Evolutionary conservation across 768 basidiomycete genomes (phyloP).

Genomic region (Kwoniella sp.): DNA sequence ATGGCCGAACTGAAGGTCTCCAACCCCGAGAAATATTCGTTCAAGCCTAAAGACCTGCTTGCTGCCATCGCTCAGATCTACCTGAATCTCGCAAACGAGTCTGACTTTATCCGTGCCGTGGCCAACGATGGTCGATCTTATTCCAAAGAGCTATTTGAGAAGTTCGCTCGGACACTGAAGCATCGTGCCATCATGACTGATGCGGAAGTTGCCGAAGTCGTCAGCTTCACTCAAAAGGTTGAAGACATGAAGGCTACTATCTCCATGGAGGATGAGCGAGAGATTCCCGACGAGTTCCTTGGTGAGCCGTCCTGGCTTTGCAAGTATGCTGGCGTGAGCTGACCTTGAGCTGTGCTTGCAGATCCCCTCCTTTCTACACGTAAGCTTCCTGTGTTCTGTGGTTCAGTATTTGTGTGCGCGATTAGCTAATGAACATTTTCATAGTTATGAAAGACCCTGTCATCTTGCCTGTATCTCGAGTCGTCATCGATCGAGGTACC

Average conservation of each 20-base stretch:
- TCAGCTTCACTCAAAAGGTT: conserved; percentile 73
- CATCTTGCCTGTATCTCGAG: conserved; percentile 75
- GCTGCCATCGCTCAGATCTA: conserved; percentile 87
- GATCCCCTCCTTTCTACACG: conserved; percentile 21
- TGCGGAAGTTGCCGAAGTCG: conserved; percentile 71
- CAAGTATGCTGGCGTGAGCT: neutral
- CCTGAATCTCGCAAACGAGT: conserved; percentile 78
- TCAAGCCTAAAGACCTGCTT: conserved; percentile 78
- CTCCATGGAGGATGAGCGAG: conserved; percentile 77
- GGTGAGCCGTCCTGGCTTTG: conserved; percentile 61
- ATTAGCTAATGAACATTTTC: conserved; percentile 55
- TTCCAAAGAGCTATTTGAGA: conserved; percentile 75
- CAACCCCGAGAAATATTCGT: conserved; percentile 83
- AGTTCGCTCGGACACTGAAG: conserved; percentile 69
- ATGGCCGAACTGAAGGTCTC: conserved; percentile 82
- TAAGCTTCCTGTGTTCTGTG: conserved; percentile 12
- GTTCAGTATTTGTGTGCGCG: neutral
- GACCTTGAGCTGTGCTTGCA: neutral
- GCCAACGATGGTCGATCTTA: conserved; percentile 95
- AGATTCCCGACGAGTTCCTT: conserved; percentile 91
- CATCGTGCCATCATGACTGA: conserved; percentile 71
- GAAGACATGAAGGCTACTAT: conserved; percentile 78
- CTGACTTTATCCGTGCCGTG: conserved; percentile 78
- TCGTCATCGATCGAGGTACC: conserved; percentile 80
- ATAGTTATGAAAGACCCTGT: conserved; percentile 96